A percentile compares a stretch with the other conserved stretches of the same genome.
phyloP scores from a whole-genome alignment of 371 early-diverging fungal genomes.

The Mucor lusitanicus region DNA sequence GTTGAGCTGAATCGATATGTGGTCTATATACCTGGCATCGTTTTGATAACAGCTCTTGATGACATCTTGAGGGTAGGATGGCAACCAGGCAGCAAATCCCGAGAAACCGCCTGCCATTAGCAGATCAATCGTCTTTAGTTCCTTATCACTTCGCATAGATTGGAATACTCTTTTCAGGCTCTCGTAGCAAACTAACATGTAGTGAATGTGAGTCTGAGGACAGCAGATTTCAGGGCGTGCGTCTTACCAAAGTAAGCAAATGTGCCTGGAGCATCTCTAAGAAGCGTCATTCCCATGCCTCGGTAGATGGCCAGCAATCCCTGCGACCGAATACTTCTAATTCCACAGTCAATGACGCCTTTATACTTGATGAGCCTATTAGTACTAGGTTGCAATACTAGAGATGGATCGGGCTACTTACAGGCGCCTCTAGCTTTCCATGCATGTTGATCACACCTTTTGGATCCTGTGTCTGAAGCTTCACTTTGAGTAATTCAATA shows the following conservation, averaged over 20 bases:
- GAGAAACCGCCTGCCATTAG: slow-evolving; percentile 84
- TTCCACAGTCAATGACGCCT: slow-evolving; percentile 77
- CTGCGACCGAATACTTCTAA: slow-evolving; percentile 66
- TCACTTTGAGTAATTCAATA: slow-evolving; percentile 84
- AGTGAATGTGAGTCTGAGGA: not conserved
- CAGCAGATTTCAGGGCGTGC: not conserved
- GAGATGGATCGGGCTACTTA: slow-evolving; percentile 26
- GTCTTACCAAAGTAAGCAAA: slow-evolving; percentile 77
- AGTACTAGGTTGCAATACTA: not conserved
- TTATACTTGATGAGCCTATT: slow-evolving; percentile 61
- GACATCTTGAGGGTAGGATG: slow-evolving; percentile 90
- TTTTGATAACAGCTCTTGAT: slow-evolving; percentile 83
- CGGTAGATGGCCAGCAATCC: slow-evolving; percentile 79
- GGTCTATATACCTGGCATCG: slow-evolving; percentile 23
- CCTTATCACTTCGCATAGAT: slow-evolving; percentile 39
- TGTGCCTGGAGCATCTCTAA: slow-evolving; percentile 87
- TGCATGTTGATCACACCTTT: slow-evolving; percentile 37
- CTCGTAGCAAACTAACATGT: slow-evolving; percentile 62
- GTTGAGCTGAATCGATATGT: not conserved
- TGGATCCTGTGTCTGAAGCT: slow-evolving; percentile 78
- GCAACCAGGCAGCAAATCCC: slow-evolving; percentile 85
- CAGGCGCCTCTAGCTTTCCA: slow-evolving; percentile 46
- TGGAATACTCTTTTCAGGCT: slow-evolving; percentile 61
- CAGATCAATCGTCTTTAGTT: slow-evolving; percentile 60
- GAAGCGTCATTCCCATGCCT: slow-evolving; percentile 77